Evolutionary conservation across 169 alveolate genomes (phyloP).

Genomic region (Babesia bigemina): DNA sequence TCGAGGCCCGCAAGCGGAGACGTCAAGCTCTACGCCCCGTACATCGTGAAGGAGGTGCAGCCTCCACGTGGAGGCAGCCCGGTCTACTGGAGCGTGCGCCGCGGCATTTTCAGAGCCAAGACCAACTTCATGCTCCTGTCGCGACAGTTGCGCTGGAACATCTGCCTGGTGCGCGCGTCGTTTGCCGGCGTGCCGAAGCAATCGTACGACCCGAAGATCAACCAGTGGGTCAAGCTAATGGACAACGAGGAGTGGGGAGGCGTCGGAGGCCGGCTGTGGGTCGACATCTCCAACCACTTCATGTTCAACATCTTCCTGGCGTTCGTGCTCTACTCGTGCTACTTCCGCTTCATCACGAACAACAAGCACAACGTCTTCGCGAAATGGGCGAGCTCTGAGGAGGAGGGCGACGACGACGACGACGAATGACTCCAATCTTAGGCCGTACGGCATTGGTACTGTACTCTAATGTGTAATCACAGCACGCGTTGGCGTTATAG

Average conservation of each 20-base stretch:
- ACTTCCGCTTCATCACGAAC: conserved; percentile 73
- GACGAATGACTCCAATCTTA: background rate
- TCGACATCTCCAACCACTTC: conserved; percentile 68
- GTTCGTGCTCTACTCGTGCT: conserved; percentile 70
- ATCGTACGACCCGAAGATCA: conserved; percentile 77
- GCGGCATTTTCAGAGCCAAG: conserved; percentile 51
- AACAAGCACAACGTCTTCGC: conserved; percentile 79
- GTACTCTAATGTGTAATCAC: conserved; percentile 4
- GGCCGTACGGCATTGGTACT: background rate
- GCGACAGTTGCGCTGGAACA: conserved; percentile 70
- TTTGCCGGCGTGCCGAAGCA: conserved; percentile 80
- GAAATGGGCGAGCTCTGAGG: conserved; percentile 72
- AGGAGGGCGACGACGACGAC: conserved; percentile 39
- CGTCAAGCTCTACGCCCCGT: conserved; percentile 54
- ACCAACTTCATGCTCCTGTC: conserved; percentile 44
- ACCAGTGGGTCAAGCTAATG: conserved; percentile 74
- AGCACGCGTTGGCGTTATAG: background rate
- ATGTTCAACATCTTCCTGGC: conserved; percentile 74
- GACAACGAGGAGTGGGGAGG: conserved; percentile 85
- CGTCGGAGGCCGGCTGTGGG: conserved; percentile 76
- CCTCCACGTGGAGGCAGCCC: conserved; percentile 78
- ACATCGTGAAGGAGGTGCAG: conserved; percentile 48
- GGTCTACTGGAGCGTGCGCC: conserved; percentile 70
- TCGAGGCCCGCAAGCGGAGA: conserved; percentile 14
- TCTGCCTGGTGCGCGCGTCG: conserved; percentile 68